Evolutionary conservation across 164 flowering plant species (phyloP), one percentile per base, ranked within the genome.

Genomic region (Brasenia schreberi): DNA sequence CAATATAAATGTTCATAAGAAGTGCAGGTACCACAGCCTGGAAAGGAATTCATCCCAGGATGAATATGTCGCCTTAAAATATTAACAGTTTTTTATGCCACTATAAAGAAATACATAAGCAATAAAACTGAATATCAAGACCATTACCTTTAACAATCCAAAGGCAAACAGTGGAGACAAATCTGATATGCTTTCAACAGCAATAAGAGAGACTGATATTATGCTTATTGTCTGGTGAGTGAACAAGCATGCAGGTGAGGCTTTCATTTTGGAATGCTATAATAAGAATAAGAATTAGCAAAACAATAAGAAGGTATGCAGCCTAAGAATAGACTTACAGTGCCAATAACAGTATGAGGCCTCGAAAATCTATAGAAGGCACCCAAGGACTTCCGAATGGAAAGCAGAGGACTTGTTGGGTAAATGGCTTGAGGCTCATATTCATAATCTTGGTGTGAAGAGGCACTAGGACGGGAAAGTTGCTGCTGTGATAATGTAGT

Each of bases 11-110:
- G 78, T 93, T 93, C 98, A 93, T 93, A 53, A 89, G 77, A 65
- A 94, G 84, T 43, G 97, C 91, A 76, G 98, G 87, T 64, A 80
- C 82, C 58, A 94, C 71, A 49, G 98, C 98, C 98, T 94, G 89
- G 67, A 79, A 78, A 59, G 70, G 59, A n/a, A 65, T 53, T n/a
- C n/a, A n/a, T n/a, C n/a, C n/a, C n/a, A n/a, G n/a, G n/a, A n/a
- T n/a, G n/a, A n/a, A n/a, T n/a, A n/a, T n/a, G n/a, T n/a, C n/a
- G n/a, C n/a, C n/a, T n/a, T n/a, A n/a, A n/a, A n/a, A n/a, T n/a
- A n/a, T n/a, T n/a, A n/a, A n/a, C n/a, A n/a, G n/a, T n/a, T n/a
- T n/a, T n/a, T n/a, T n/a, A n/a, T n/a, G n/a, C n/a, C n/a, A n/a
- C n/a, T n/a, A n/a, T n/a, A n/a, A n/a, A n/a, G n/a, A n/a, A n/a